Evolutionary conservation across 768 basidiomycete species (phyloP).

Genomic region (Pisolithus albus): DNA sequence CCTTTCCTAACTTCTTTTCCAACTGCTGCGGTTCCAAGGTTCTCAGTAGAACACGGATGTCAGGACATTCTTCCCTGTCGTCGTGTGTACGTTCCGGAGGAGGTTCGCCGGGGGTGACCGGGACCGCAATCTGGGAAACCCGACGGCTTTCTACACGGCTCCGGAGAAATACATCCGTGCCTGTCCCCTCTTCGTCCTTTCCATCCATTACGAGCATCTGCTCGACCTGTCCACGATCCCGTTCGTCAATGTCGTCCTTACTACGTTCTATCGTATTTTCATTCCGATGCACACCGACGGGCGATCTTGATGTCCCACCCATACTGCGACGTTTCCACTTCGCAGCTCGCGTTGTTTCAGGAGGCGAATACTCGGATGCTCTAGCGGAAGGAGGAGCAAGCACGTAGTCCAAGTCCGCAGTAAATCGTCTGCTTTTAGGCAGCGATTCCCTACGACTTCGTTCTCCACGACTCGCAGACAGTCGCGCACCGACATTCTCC

Average conservation of each 20-base stretch:
- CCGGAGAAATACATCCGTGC: no score
- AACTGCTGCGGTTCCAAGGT: constrained; percentile 7
- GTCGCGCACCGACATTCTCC: not conserved
- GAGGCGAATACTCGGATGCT: constrained; percentile 21
- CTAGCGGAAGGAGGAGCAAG: constrained; percentile 9
- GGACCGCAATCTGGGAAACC: no score
- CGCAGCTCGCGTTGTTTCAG: constrained; percentile 23
- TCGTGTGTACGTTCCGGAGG: not conserved
- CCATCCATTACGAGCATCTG: no score
- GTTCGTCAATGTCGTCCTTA: not conserved
- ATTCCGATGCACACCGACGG: not conserved
- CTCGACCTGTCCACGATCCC: no score
- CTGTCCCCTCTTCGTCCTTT: no score
- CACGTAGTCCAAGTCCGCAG: constrained; percentile 7
- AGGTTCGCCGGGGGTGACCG: no score
- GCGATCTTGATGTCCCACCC: not conserved
- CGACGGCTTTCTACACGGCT: no score
- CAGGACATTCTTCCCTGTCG: not conserved
- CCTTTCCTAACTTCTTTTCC: constrained; percentile 14
- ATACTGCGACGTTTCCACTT: constrained; percentile 15
- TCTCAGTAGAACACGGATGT: not conserved
- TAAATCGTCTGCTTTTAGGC: not conserved
- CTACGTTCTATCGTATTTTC: not conserved
- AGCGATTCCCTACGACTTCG: not conserved
- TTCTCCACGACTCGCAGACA: not conserved